A percentile compares a stretch with the other conserved stretches of the same genome.
phyloP scores from a whole-genome alignment of 2,329 filamentous ascomycete species.

The Dothistroma septosporum region DNA sequence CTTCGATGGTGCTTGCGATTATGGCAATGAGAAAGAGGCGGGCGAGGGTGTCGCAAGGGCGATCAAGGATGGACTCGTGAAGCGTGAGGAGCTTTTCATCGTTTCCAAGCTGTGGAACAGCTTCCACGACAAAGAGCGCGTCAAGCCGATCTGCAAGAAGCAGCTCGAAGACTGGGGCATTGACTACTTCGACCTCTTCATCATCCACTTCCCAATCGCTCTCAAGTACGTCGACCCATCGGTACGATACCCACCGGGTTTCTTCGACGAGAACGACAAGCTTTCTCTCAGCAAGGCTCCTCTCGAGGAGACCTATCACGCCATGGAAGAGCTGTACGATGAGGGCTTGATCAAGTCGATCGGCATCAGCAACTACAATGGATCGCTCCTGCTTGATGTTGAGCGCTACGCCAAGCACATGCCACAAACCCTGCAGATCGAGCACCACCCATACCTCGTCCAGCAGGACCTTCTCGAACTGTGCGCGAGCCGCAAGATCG shows the following conservation, averaged over 20 bases:
- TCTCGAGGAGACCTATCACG: slow-evolving; percentile 77
- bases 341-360: slow-evolving; percentile 67
- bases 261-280: slow-evolving; percentile 61
- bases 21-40: slow-evolving; percentile 76
- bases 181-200: slow-evolving; percentile 85
- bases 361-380: slow-evolving; percentile 80
- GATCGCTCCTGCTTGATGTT: slow-evolving; percentile 71
- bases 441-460: slow-evolving; percentile 85
- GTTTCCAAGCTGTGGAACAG: slow-evolving; percentile 92
- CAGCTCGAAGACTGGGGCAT: slow-evolving; percentile 79
- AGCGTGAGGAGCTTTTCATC: slow-evolving; percentile 84
- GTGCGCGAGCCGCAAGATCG: slow-evolving; percentile 65
- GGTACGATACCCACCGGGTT: slow-evolving; percentile 75
- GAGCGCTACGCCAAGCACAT: slow-evolving; percentile 71
- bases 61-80: slow-evolving; percentile 75
- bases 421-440: slow-evolving; percentile 77
- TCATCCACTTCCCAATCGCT: slow-evolving; percentile 76
- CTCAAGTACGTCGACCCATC: slow-evolving; percentile 79
- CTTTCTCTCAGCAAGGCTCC: slow-evolving; percentile 64
- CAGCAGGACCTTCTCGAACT: slow-evolving; percentile 68
- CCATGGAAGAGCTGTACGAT: slow-evolving; percentile 71
- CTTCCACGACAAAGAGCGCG: slow-evolving; percentile 76
- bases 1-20: slow-evolving; percentile 65
- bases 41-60: slow-evolving; percentile 73
- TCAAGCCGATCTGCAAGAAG: slow-evolving; percentile 69